phyloP scores from a whole-genome alignment of 495 filamentous ascomycete species.

The Thermothielavioides terrestris region DNA sequence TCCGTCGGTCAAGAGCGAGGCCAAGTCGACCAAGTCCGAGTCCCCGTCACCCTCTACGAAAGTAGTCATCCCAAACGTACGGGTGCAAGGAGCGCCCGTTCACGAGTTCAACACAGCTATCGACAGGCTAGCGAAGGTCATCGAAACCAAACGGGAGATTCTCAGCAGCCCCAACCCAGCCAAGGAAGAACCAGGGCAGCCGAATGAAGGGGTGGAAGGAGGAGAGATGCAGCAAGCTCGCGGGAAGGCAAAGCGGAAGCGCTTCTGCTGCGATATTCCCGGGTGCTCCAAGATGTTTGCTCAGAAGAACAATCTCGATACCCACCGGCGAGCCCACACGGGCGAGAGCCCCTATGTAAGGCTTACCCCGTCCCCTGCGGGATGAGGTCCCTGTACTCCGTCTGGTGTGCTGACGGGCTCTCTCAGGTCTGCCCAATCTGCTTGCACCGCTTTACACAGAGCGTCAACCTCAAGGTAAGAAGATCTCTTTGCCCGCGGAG shows the following conservation, averaged over 20 bases:
- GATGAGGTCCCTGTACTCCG: too few species aligned
- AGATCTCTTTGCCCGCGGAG: too few species aligned
- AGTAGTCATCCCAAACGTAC: slow-evolving; percentile 20
- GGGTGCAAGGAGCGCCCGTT: slow-evolving; percentile 29
- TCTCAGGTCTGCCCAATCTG: slow-evolving; percentile 49
- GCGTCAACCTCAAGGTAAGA: slow-evolving; percentile 79
- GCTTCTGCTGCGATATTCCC: slow-evolving; percentile 66
- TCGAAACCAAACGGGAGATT: slow-evolving; percentile 60
- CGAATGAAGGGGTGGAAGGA: neutral
- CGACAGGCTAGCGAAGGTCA: slow-evolving; percentile 86
- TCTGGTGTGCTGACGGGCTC: slow-evolving; percentile 4
- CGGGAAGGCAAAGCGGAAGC: slow-evolving; percentile 42
- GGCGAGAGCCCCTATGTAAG: slow-evolving; percentile 87
- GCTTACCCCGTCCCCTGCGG: neutral
- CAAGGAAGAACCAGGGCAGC: neutral
- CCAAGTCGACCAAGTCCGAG: slow-evolving; percentile 2
- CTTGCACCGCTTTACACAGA: slow-evolving; percentile 77
- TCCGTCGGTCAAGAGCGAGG: slow-evolving; percentile 34
- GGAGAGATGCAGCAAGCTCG: neutral
- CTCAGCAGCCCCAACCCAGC: slow-evolving; percentile 7
- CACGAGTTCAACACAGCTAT: slow-evolving; percentile 67
- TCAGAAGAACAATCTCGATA: slow-evolving; percentile 91
- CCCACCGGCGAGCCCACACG: slow-evolving; percentile 82
- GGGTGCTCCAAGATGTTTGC: slow-evolving; percentile 76
- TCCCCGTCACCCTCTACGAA: slow-evolving; percentile 14